These are phyloP conservation scores for Trifolium repens DNA, from an alignment of 306 rosid species.

Conservation along the genomic window DNA sequence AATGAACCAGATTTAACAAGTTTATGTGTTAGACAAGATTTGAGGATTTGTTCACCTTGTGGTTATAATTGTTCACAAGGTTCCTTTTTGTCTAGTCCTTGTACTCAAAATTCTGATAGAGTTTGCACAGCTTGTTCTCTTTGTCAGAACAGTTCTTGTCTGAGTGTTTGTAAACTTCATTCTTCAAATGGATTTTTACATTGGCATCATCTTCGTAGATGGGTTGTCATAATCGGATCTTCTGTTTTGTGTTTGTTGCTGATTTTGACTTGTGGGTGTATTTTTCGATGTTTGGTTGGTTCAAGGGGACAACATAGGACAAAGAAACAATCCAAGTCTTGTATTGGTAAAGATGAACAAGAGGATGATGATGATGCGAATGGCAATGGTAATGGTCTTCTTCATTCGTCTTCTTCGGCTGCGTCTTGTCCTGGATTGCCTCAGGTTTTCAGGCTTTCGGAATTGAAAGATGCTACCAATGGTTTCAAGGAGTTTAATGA, in stretches of 20 bases:
- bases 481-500: constrained; percentile 97
- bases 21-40: constrained; percentile 70
- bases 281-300: constrained; percentile 37
- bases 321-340: constrained; percentile 66
- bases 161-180: constrained; percentile 61
- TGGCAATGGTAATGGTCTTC: constrained; percentile 36
- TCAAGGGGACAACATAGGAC: constrained; percentile 24
- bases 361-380: constrained; percentile 52
- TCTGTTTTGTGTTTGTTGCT: constrained; percentile 56
- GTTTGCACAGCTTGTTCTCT: constrained; percentile 93
- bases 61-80: constrained; percentile 83
- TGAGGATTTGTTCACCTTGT: constrained; percentile 84
- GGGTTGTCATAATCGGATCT: constrained; percentile 60
- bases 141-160: constrained; percentile 92
- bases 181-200: constrained; percentile 48
- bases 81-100: constrained; percentile 81
- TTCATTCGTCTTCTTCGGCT: constrained; percentile 45
- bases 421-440: constrained; percentile 77
- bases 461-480: constrained; percentile 90
- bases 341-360: constrained; percentile 60
- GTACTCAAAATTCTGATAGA: constrained; percentile 68
- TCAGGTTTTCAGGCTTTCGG: constrained; percentile 89
- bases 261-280: constrained; percentile 61
- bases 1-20: constrained; percentile 75
- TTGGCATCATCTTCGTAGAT: constrained; percentile 59